A percentile compares a stretch with the other conserved stretches of the same genome.
These are phyloP conservation scores for Hyaloperonospora arabidopsidis DNA, from an alignment of 352 stramenopile genomes.

Conservation along the genomic window DNA sequence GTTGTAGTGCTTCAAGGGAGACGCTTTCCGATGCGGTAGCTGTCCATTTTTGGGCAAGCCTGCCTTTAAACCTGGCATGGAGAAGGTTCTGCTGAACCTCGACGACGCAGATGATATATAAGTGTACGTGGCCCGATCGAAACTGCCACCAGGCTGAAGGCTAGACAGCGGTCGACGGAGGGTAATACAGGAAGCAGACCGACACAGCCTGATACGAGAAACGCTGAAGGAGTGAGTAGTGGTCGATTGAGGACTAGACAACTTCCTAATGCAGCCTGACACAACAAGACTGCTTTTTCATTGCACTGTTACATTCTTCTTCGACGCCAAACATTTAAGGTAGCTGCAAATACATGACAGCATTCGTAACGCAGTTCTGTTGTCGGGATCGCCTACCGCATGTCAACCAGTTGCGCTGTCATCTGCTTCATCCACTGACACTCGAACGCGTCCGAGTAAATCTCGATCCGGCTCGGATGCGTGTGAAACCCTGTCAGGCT, in stretches of 20 bases:
- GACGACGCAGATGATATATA: constrained; percentile 78
- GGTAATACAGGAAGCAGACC: too few relatives aligned
- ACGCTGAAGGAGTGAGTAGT: too few relatives aligned
- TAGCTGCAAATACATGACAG: background rate
- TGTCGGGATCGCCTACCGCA: constrained; percentile 33
- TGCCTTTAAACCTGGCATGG: constrained; percentile 91
- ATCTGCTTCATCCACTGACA: constrained; percentile 50
- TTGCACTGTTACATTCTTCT: too few relatives aligned
- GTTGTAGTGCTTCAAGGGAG: constrained; percentile 90
- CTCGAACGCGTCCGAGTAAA: constrained; percentile 74
- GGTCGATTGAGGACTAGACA: too few relatives aligned
- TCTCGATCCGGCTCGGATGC: constrained; percentile 63
- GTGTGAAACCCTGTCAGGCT: constrained; percentile 80
- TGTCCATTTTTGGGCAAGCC: constrained; percentile 95
- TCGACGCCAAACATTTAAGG: background rate
- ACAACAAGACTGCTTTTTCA: too few relatives aligned
- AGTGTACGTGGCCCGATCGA: background rate
- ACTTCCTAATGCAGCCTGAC: too few relatives aligned
- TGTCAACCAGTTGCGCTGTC: constrained; percentile 51
- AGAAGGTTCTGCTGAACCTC: constrained; percentile 78
- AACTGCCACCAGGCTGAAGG: background rate
- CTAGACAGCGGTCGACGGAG: background rate
- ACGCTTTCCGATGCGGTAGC: constrained; percentile 94
- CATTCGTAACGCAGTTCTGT: constrained; percentile 11
- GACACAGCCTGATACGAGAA: too few relatives aligned